These are phyloP conservation scores for Antitrichia curtipendula DNA, from an alignment of 225 moss, liverwort and hornwort genomes.

Conservation along the genomic window DNA sequence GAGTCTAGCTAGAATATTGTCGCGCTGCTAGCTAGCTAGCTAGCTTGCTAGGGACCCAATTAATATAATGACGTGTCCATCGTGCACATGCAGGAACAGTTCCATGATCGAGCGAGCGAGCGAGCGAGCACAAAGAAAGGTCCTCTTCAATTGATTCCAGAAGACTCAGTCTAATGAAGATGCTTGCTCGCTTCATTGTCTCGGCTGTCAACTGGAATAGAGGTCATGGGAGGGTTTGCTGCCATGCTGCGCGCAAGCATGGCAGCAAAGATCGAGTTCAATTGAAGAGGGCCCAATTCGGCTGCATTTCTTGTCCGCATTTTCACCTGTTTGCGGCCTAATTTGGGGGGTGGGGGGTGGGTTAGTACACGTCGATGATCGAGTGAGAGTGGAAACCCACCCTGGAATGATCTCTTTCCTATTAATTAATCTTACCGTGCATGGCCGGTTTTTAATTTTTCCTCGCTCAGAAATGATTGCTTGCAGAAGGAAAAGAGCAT, in stretches of 20 bases:
- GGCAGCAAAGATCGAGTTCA: too few species aligned
- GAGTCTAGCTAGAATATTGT: too few species aligned
- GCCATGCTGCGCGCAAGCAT: not conserved
- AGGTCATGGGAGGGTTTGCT: not conserved
- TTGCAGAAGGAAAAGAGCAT: constrained; percentile 1
- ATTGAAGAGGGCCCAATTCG: too few species aligned
- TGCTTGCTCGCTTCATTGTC: not conserved
- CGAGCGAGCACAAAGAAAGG: not conserved
- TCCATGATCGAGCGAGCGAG: not conserved
- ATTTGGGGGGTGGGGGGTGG: not conserved
- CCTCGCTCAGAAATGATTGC: not conserved
- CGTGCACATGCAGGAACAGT: not conserved
- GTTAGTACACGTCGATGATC: not conserved
- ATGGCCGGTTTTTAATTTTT: not conserved
- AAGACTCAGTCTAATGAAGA: not conserved
- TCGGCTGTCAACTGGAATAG: not conserved
- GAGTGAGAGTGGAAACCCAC: not conserved
- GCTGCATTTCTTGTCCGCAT: not conserved
- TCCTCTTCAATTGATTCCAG: not conserved
- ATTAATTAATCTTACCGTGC: too few species aligned
- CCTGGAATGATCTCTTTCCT: too few species aligned
- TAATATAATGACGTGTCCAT: not conserved
- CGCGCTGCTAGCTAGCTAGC: too few species aligned
- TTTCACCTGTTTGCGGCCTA: not conserved
- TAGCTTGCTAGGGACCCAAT: not conserved